Percentiles rank a stretch among this genome's conserved stretches.
These are phyloP conservation scores for Wickerhamia fluorescens DNA, from an alignment of 805 yeast species.

Conservation along the genomic window DNA sequence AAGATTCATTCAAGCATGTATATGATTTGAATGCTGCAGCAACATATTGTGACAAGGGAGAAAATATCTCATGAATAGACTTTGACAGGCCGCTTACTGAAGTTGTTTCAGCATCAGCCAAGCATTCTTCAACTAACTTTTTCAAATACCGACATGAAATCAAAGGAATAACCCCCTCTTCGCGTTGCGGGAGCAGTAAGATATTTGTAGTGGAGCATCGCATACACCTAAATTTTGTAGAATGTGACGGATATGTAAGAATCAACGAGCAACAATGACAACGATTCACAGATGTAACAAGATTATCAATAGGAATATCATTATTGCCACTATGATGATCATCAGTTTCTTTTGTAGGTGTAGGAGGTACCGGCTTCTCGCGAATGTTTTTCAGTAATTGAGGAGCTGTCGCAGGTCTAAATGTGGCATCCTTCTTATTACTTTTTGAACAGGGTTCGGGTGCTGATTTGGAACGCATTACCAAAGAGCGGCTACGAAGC, in stretches of 20 bases:
- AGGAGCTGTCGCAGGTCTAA: too few relatives aligned
- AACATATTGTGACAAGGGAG: conserved; percentile 46
- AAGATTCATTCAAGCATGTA: conserved; percentile 47
- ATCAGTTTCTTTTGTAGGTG: too few relatives aligned
- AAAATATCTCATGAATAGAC: conserved; percentile 30
- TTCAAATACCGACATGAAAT: conserved; percentile 28
- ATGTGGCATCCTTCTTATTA: too few relatives aligned
- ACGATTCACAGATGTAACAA: conserved; percentile 18
- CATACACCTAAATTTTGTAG: conserved; percentile 48
- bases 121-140: conserved; percentile 27
- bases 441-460: too few relatives aligned
- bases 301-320: too few relatives aligned
- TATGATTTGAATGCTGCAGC: conserved; percentile 41
- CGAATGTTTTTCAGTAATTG: too few relatives aligned
- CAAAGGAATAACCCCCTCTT: conserved; percentile 2
- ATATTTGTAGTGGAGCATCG: conserved; percentile 50
- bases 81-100: conserved; percentile 13
- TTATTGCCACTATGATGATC: too few relatives aligned
- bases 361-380: too few relatives aligned
- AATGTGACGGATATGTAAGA: conserved; percentile 20
- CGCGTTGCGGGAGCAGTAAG: conserved; percentile 8
- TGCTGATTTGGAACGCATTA: too few relatives aligned
- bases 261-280: conserved; percentile 35
- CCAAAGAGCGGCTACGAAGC: too few relatives aligned
- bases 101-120: conserved; percentile 10